Percentiles rank a stretch among this genome's conserved stretches.
These are phyloP conservation scores for Protomyces inundatus DNA, from an alignment of 1,139 yeast genomes.

Conservation along the genomic window DNA sequence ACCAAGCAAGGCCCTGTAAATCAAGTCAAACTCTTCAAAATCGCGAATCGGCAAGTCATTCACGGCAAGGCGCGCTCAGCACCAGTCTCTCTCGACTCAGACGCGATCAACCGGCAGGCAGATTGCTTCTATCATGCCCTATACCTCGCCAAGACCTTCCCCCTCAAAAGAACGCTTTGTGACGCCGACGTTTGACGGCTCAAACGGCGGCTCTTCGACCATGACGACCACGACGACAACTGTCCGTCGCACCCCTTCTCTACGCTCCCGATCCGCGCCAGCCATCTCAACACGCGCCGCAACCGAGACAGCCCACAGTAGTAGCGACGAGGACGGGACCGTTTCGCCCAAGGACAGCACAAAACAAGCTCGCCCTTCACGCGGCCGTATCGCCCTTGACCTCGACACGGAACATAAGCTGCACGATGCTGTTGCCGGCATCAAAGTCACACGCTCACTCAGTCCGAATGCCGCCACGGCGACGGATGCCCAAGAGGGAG, in stretches of 20 bases:
- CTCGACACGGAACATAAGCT: constrained; percentile 10
- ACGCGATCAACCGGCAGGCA: too few relatives aligned
- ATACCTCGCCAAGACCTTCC: neutral
- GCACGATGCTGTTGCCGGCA: constrained; percentile 17
- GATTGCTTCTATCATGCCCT: neutral
- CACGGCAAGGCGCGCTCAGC: too few relatives aligned
- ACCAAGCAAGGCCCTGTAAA: too few relatives aligned
- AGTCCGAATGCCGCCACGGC: neutral
- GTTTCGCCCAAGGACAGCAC: neutral
- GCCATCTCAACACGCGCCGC: neutral
- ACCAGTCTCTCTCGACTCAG: too few relatives aligned
- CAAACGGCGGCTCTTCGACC: too few relatives aligned
- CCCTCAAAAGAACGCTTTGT: neutral
- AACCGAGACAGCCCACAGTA: neutral
- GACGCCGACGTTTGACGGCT: neutral
- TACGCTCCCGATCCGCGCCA: constrained; percentile 8
- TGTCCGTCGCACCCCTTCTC: constrained; percentile 1
- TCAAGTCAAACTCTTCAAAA: too few relatives aligned
- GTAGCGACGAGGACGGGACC: constrained; percentile 11
- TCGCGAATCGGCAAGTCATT: too few relatives aligned
- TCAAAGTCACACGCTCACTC: constrained; percentile 17
- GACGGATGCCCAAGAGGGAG: neutral
- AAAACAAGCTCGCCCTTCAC: neutral
- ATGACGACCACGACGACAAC: neutral
- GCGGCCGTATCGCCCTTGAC: constrained; percentile 11